These are phyloP conservation scores for Fraxinus pennsylvanica DNA, from an alignment of 257 asterid genomes.

Conservation along the genomic window DNA sequence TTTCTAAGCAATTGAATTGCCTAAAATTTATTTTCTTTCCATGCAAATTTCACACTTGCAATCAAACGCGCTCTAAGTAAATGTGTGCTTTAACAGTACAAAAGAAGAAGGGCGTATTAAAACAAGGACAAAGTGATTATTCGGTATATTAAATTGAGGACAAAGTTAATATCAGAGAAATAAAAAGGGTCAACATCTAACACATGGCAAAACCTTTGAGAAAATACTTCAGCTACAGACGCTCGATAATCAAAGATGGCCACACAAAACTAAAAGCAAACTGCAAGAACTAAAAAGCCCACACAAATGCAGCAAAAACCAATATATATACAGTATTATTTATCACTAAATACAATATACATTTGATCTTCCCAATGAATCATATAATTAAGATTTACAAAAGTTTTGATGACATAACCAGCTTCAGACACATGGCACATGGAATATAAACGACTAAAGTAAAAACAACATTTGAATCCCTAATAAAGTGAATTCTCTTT, in stretches of 20 bases:
- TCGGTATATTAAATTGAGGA: background rate
- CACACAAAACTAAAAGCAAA: background rate
- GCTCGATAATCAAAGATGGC: background rate
- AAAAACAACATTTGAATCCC: background rate
- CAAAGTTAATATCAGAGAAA: background rate
- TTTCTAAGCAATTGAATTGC: too few relatives aligned
- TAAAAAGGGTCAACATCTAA: background rate
- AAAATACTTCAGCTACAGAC: background rate
- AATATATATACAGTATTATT: constrained; percentile 6
- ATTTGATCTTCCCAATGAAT: constrained; percentile 5
- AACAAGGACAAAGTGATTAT: background rate
- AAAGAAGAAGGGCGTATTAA: background rate
- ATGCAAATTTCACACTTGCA: too few relatives aligned
- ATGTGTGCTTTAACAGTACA: background rate
- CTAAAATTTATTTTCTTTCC: too few relatives aligned
- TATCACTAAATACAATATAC: background rate
- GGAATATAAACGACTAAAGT: background rate
- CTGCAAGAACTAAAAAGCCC: background rate
- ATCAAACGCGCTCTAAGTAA: background rate
- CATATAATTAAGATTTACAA: background rate
- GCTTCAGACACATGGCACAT: constrained; percentile 5
- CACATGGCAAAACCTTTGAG: constrained; percentile 18
- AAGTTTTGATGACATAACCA: constrained; percentile 14
- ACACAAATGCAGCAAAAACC: background rate
- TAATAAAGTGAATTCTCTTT: background rate